Evolutionary conservation across 495 filamentous ascomycete genomes (phyloP), one percentile per base, ranked within the genome.

Genomic region (Aspergillus egyptiacus): DNA sequence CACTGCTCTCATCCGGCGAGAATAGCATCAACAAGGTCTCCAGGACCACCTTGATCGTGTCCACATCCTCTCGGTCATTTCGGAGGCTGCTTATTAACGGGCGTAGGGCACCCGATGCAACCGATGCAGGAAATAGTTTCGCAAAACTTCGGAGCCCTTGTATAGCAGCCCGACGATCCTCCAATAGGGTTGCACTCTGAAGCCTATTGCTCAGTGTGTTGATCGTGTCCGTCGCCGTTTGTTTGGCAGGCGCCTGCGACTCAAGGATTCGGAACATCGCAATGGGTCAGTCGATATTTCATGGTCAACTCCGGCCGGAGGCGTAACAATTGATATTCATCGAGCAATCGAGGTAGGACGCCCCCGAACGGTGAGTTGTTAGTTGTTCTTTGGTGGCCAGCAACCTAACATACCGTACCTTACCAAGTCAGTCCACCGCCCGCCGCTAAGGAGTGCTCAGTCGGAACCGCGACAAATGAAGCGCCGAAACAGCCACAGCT

Each of bases 1-100:
- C 82, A 65, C 84, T 87, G 20, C 65, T 69, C 60, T 79, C 81
- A 64, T 89, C 79, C 8, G 82, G 84, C 53, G 77, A 82, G 65
- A 96, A 97, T 32, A 98, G 80, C 84, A 89, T 88, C 68, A 97
- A 73, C 58, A 98, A 71, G 39, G 93, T 97, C 76, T 98, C 93
- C 53, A 98, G 72, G 48, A 93, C 86, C 49, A 94, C 81, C 68
- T 96, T 95, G 60, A 89, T 83, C 17, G 93, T 97, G 66, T 98
- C 93, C 55, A 95, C 87, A 82, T 98, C 93, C 63, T 96, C 90
- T 19, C 81, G 80, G 75, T 97, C 93, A 66, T 87, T 87, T 45
- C 78, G 80, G 40, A 98, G 70, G 55, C 87, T 87, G 33, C 76
- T 81, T 56, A 98, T 97, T 51, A 98, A 75, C 46, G 83, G 86